Conservation (phyloP, 768 basidiomycete genomes). For the Leccinum subgranulosum region DNA sequence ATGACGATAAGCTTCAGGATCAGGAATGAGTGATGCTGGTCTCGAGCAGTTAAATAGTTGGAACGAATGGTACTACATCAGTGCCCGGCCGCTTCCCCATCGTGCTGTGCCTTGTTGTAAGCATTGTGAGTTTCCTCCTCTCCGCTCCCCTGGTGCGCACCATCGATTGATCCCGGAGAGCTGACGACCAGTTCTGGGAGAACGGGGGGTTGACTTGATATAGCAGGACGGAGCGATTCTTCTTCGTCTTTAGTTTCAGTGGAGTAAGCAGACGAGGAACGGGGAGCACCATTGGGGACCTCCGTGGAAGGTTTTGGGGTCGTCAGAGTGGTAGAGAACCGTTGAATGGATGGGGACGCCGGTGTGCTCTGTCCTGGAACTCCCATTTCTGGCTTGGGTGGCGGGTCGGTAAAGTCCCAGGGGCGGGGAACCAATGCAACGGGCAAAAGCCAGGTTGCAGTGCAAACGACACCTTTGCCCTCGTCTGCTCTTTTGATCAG, state of each 20-base stretch:
- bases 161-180: conserved; percentile 32
- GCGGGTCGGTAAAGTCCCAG: conserved; percentile 67
- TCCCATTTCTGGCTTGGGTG: conserved; percentile 27
- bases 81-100: conserved; percentile 19
- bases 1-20: neutral
- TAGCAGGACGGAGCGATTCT: conserved; percentile 16
- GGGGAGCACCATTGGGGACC: conserved; percentile 11
- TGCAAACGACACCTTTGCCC: conserved; percentile 81
- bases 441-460: conserved; percentile 89
- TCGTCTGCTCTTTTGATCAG: conserved; percentile 59
- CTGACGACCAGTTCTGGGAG: conserved; percentile 35
- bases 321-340: conserved; percentile 22
- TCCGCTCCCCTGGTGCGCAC: conserved; percentile 17
- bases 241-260: conserved; percentile 28
- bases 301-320: conserved; percentile 32
- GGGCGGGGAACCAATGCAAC: conserved; percentile 73
- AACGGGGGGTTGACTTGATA: conserved; percentile 30
- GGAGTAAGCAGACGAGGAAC: conserved; percentile 31
- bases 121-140: conserved; percentile 12
- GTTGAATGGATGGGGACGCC: conserved; percentile 20
- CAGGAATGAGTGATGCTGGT: neutral
- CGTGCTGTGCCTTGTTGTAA: conserved; percentile 20
- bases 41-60: neutral
- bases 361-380: conserved; percentile 17
- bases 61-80: conserved; percentile 3